Evolutionary conservation across 2,329 filamentous ascomycete species (phyloP).

Genomic region (Fusarium setosum): DNA sequence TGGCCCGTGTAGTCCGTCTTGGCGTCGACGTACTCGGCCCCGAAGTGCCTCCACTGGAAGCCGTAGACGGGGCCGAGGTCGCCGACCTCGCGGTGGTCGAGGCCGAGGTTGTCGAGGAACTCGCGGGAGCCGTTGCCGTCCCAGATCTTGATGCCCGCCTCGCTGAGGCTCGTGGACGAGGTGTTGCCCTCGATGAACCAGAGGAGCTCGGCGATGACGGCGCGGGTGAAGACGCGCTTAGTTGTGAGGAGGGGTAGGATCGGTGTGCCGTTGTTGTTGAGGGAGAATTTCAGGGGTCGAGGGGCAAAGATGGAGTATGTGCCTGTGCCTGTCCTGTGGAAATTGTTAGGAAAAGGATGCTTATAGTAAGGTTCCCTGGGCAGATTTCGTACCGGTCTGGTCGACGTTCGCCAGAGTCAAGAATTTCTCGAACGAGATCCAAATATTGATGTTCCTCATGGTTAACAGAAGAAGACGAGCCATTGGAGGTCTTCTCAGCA

Average conservation of each 20-base stretch:
- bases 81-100: conserved; percentile 83
- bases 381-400: conserved; percentile 80
- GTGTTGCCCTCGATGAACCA: conserved; percentile 95
- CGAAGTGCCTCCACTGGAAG: conserved; percentile 99
- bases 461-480: conserved; percentile 27
- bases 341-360: conserved; percentile 3
- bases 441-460: conserved; percentile 98
- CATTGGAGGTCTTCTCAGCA: conserved; percentile 19
- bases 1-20: conserved; percentile 85
- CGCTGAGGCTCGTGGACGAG: conserved; percentile 79
- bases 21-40: conserved; percentile 85
- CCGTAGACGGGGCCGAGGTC: conserved; percentile 97
- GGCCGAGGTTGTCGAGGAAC: conserved; percentile 87
- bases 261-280: conserved; percentile 71
- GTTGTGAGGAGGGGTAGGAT: conserved; percentile 95
- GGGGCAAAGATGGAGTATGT: conserved; percentile 92
- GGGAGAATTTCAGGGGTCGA: conserved; percentile 84
- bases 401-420: conserved; percentile 85
- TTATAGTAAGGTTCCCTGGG: background rate
- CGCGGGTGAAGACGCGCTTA: conserved; percentile 93
- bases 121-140: conserved; percentile 94
- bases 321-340: conserved; percentile 88
- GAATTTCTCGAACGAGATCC: conserved; percentile 85
- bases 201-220: conserved; percentile 90
- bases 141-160: conserved; percentile 94